Evolutionary conservation across 345 rosid genomes (phyloP), one percentile per base, ranked within the genome.

Genomic region (Bruguiera parviflora): DNA sequence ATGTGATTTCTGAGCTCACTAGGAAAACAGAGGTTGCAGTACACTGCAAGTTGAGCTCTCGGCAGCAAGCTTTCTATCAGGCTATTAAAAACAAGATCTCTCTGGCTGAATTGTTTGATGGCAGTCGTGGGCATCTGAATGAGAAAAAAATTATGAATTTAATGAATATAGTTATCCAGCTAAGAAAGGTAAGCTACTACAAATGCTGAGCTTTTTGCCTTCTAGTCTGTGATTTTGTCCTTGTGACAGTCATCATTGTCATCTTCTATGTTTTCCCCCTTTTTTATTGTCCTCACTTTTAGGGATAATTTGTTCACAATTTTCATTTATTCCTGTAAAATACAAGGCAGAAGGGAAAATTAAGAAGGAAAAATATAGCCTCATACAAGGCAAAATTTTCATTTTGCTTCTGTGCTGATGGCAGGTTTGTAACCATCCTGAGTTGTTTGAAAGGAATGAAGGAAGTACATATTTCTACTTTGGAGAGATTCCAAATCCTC

Each of bases 381-480:
- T 56, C 10, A 24, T 56, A 24, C 10, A n/a, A n/a, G 24, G 7
- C n/a, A n/a, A n/a, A 4, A 9, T 24, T n/a, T 37, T n/a, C n/a
- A n/a, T n/a, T n/a, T 67, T 67, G 56, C 72, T 19, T 70, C 67
- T 69, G 60, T 72, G 35, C 70, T 18, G 5, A 72, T 79, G 66
- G 72, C 71, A 96, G 99, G 99, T 96, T 52, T 96, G 99, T 78
- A 96, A 96, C 82, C 99, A 96, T 81, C 99, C 99, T 32, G 99
- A 96, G 83, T 81, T 96, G 85, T 96, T 96, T 68, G 99, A 96
- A 78, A 86, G 99, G 78, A 96, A 96, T 74, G 99, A 96, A 82
- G 99, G 99, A 79, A 89, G 88, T 82, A 83, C 96, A 19, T 96
- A 90, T 81, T 85, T 92, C 64, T 82, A 85, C 79, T 96, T 96